Evolutionary conservation across 306 rosid species (phyloP).

Genomic region (Arachis stenosperma): DNA sequence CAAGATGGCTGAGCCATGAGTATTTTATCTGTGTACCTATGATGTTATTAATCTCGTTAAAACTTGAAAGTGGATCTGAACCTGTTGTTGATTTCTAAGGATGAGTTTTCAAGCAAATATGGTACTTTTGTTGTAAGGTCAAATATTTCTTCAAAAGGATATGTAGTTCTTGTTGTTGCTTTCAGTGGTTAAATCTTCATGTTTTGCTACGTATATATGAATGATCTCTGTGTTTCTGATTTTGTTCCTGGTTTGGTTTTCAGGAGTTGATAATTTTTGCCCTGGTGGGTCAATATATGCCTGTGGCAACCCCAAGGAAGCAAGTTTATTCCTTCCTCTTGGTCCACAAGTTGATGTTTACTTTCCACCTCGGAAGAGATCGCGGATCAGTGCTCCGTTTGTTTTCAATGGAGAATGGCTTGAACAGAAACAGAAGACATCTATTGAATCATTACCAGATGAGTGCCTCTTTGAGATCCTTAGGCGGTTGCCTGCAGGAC

Average conservation of each 20-base stretch:
- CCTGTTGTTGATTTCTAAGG: slow-evolving; percentile 30
- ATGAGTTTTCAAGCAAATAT: not conserved
- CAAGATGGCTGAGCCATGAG: not conserved
- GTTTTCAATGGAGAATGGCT: slow-evolving; percentile 57
- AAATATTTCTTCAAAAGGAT: not conserved
- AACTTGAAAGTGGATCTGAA: slow-evolving; percentile 12
- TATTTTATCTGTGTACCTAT: not conserved
- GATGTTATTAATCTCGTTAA: slow-evolving; percentile 6
- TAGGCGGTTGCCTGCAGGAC: slow-evolving; percentile 78
- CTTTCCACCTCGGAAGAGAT: slow-evolving; percentile 83
- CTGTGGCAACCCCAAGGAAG: slow-evolving; percentile 68
- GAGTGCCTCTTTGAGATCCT: slow-evolving; percentile 96
- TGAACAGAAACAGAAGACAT: slow-evolving; percentile 64
- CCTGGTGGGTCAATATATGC: slow-evolving; percentile 71
- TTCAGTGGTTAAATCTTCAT: slow-evolving; percentile 2
- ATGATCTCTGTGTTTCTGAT: slow-evolving; percentile 32
- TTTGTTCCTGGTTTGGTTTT: slow-evolving; percentile 32
- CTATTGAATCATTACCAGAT: slow-evolving; percentile 80
- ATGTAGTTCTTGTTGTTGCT: not conserved
- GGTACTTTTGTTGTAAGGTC: slow-evolving; percentile 13
- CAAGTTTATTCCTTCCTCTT: slow-evolving; percentile 67
- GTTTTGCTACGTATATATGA: not conserved
- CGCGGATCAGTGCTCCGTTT: slow-evolving; percentile 75
- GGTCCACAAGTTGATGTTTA: slow-evolving; percentile 74
- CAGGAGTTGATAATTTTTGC: slow-evolving; percentile 81